Percentiles rank a stretch among this genome's conserved stretches.
Evolutionary conservation across 345 rosid genomes (phyloP).

Genomic region (Lepidium sativum): DNA sequence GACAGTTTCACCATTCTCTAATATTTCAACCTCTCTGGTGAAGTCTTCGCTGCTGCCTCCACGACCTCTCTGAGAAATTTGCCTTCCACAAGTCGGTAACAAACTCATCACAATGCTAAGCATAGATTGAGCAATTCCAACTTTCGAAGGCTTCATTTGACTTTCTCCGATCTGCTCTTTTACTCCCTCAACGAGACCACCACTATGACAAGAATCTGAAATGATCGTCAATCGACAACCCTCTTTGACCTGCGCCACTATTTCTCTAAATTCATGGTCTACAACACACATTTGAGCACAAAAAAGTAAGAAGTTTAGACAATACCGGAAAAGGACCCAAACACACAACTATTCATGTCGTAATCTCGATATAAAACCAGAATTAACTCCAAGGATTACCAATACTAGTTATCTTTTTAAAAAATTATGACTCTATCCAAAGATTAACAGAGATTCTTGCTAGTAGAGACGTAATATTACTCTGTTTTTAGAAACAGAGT

Average conservation of each 20-base stretch:
- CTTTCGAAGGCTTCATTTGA: background rate
- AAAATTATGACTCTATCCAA: background rate
- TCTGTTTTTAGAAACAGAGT: background rate
- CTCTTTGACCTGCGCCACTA: background rate
- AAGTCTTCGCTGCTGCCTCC: background rate
- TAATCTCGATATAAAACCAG: background rate
- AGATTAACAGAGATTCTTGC: background rate
- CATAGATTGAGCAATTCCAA: constrained; percentile 39
- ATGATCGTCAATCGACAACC: constrained; percentile 20
- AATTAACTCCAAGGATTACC: background rate
- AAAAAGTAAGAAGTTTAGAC: too few species aligned
- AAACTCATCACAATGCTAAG: constrained; percentile 32
- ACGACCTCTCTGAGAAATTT: background rate
- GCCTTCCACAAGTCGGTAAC: constrained; percentile 51
- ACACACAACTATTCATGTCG: background rate
- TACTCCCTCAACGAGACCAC: constrained; percentile 20
- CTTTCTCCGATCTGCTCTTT: constrained; percentile 27
- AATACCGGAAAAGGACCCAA: background rate
- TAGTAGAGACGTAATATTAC: background rate
- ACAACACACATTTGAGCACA: background rate
- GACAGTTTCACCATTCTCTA: constrained; percentile 3
- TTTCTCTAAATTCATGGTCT: constrained; percentile 19
- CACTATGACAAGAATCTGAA: constrained; percentile 28
- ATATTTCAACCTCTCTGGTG: background rate
- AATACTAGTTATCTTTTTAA: background rate